Evolutionary conservation across 2,329 filamentous ascomycete species (phyloP).

Genomic region (Cercospora janseana): DNA sequence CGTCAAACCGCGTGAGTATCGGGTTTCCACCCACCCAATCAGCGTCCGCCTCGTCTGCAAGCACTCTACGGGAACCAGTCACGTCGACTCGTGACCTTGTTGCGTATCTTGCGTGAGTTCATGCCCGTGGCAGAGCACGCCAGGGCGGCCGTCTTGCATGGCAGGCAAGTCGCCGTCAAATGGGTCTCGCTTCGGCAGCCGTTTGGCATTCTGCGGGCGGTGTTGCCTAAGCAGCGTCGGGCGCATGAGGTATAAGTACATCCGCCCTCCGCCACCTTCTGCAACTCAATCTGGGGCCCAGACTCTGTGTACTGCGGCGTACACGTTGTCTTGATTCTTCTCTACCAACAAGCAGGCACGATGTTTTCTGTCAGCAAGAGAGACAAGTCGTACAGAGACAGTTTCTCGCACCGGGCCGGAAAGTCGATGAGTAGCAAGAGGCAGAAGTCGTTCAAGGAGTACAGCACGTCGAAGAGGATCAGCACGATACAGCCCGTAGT

Average conservation of each 20-base stretch:
- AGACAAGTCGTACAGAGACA: conserved; percentile 37
- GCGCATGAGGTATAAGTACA: conserved; percentile 28
- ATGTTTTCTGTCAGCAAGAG: conserved; percentile 34
- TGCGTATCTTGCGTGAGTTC: conserved; percentile 21
- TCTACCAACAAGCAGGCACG: conserved; percentile 9
- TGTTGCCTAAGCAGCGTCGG: conserved; percentile 24
- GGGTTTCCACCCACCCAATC: conserved; percentile 18
- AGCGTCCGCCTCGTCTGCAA: conserved; percentile 14
- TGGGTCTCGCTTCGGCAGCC: conserved; percentile 17
- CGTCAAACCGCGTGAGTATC: conserved; percentile 24
- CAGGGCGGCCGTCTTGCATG: conserved; percentile 23
- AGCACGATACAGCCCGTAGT: conserved; percentile 27
- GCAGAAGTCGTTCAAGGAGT: conserved; percentile 38
- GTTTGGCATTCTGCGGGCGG: conserved; percentile 16
- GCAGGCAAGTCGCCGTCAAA: conserved; percentile 15
- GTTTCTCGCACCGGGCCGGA: conserved; percentile 36
- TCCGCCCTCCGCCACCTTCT: conserved; percentile 23
- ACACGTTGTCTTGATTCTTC: not conserved
- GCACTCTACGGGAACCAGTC: conserved; percentile 26
- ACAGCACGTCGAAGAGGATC: conserved; percentile 30
- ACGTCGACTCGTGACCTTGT: conserved; percentile 21
- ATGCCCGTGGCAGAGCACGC: conserved; percentile 23
- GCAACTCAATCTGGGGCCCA: conserved; percentile 13
- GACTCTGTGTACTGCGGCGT: conserved; percentile 2
- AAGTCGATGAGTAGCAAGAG: conserved; percentile 37